Base-by-base conservation (phyloP, 257 asterid genomes). In the Rhazya stricta region DNA sequence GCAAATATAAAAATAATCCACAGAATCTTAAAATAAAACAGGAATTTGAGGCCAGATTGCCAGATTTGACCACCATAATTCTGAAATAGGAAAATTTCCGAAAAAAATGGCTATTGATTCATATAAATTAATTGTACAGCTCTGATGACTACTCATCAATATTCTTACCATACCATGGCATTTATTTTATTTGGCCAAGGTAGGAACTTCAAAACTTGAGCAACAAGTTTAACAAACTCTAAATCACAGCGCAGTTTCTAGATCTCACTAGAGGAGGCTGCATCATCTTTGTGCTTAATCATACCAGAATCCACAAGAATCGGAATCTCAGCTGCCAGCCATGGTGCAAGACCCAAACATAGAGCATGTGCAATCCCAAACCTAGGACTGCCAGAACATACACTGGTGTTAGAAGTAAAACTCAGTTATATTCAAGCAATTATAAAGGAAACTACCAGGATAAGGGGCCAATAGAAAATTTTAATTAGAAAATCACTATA, bases 271-370 rank as follows among this genome's bases (percentile, higher is more conserved):
- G 98, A 85, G 4, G 90, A 60, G n/a, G 91, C 83, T 3, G 84
- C 84, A 74, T 93, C 97, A 66, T 91, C 97, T 84, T 93, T 93
- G 88, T 93, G 98, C 83, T 93, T 93, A 79, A 93, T 76, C 97
- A 93, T 93, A 76, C 96, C 97, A 71, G 98, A 91, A 88, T 91
- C 98, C 68, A 91, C 97, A 9, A 93, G 95, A 72, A 93, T 69
- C 1, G 97, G 98, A 79, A 93, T 93, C 83, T 93, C 98, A 21
- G 97, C 98, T 16, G 97, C 98, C 76, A 91, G 90, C 98, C 98
- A 93, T 25, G 98, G 98, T 69, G 97, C 97, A 76, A 91, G 96
- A 9, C 98, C 98, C 87, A 93, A 81, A 74, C 98, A 93, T 37
- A 93, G 96, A 5, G 96, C 98, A 77, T 93, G 98, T 2, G 98